A percentile compares a stretch with the other conserved stretches of the same genome.
Conservation (phyloP, 257 asterid genomes). For the Jacaranda copaia region DNA sequence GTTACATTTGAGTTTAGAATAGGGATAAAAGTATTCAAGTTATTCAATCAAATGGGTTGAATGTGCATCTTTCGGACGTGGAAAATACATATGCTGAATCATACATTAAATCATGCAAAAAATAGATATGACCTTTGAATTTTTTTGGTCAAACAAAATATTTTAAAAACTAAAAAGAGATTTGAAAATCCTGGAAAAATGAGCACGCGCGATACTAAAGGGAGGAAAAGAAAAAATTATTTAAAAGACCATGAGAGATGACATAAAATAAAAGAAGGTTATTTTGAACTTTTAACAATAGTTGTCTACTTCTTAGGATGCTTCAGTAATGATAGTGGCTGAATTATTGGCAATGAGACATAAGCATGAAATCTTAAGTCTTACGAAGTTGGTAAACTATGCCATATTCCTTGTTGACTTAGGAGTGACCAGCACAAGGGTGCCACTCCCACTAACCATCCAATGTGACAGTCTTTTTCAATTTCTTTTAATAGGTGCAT, state of each 20-base stretch:
- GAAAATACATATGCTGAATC: not conserved
- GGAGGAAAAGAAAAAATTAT: not conserved
- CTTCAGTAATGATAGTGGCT: constrained; percentile 43
- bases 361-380: constrained; percentile 41
- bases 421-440: constrained; percentile 27
- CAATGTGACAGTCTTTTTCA: constrained; percentile 45
- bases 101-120: not conserved
- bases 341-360: constrained; percentile 44
- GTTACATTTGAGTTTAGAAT: too few species aligned
- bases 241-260: not conserved
- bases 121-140: not conserved
- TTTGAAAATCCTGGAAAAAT: not conserved
- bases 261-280: not conserved
- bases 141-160: constrained; percentile 2
- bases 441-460: constrained; percentile 30
- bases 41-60: not conserved
- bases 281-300: constrained; percentile 6
- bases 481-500: constrained; percentile 13
- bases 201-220: not conserved
- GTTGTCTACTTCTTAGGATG: constrained; percentile 39
- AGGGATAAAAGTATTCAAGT: not conserved
- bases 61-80: not conserved
- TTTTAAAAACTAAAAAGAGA: not conserved
- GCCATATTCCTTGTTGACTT: constrained; percentile 46
- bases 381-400: constrained; percentile 43